Conservation (phyloP, 2,329 filamentous ascomycete species). For the Fusarium irregulare region DNA sequence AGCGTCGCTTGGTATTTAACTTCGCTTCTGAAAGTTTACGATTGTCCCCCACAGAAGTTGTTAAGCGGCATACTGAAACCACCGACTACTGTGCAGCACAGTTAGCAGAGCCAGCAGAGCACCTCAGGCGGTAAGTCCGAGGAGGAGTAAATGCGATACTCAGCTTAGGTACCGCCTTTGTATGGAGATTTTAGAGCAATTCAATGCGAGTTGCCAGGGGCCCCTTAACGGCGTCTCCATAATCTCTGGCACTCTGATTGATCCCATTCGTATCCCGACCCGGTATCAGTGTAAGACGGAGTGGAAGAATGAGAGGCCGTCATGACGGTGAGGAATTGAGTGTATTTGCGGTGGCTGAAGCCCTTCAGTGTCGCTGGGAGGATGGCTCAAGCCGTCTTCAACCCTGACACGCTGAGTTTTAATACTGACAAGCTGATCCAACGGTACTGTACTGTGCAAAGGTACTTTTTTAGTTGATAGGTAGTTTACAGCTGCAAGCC, state of each 20-base stretch:
- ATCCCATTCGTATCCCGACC: not conserved
- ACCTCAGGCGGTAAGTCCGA: constrained; percentile 10
- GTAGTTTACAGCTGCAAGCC: constrained; percentile 18
- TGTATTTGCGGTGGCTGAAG: constrained; percentile 33
- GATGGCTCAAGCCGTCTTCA: constrained; percentile 19
- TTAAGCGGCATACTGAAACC: constrained; percentile 24
- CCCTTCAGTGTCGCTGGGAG: not conserved
- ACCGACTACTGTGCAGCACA: constrained; percentile 14
- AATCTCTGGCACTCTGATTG: constrained; percentile 32
- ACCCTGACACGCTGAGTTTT: constrained; percentile 20
- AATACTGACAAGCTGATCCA: constrained; percentile 31
- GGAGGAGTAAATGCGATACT: constrained; percentile 12
- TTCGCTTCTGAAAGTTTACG: constrained; percentile 29
- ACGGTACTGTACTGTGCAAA: constrained; percentile 1
- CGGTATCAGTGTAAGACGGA: constrained; percentile 15
- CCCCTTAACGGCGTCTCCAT: constrained; percentile 30
- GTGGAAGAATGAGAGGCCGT: constrained; percentile 23
- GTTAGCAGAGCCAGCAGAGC: constrained; percentile 2
- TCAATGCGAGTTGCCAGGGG: constrained; percentile 30
- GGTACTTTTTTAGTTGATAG: not conserved
- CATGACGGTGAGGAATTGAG: constrained; percentile 30
- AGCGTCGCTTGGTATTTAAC: constrained; percentile 19
- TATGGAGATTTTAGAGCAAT: constrained; percentile 3
- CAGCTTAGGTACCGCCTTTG: constrained; percentile 18
- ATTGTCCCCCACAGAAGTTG: constrained; percentile 7